Evolutionary conservation across 176 grass and related monocot species (phyloP), one percentile per base, ranked within the genome.

Genomic region (Bonia amplexicaulis): DNA sequence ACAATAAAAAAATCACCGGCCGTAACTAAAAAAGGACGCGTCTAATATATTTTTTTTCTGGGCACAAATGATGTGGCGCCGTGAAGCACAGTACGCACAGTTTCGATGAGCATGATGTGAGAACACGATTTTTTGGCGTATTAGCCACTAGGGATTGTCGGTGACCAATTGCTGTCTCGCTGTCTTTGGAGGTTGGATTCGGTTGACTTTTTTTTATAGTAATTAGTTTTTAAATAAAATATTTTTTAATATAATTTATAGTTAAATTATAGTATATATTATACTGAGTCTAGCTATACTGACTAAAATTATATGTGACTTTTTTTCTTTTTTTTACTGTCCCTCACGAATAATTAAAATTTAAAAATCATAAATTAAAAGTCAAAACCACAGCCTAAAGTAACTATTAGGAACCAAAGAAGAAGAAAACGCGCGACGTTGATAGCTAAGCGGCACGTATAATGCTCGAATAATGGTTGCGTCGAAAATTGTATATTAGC

Each of bases 371-470:
- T 37, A 37, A 37, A 37, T 37, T 0, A 37, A 37, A 37, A 37
- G 2, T 37, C 35, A 37, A 37, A 31, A 3, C 31, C 31, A 33
- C 3, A 3, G 31, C 31, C 31, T 33, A 33, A 33, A 77, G 65
- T 12, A 42, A 42, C 71, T 35, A 35, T 26, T 47, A 42, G 7
- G 26, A 51, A 66, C 65, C 66, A 55, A 71, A 73, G 58, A 31
- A 20, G 67, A 48, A 20, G 74, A 71, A 33, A 58, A 52, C 23
- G 2, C 54, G 65, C 31, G 84, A 90, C 74, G 74, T 87, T 74
- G 89, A 87, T 61, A 27, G 74, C 27, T 80, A 35, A 74, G 9
- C 84, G n/a, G 84, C 63, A 87, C 40, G 79, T 82, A 58, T 69
- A 76, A 82, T 26, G 39, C 2, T 37, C 39, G 58, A 66, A 73